These are phyloP conservation scores for Chytriomyces sp. DNA, from an alignment of 192 early-diverging fungal species.

Conservation along the genomic window DNA sequence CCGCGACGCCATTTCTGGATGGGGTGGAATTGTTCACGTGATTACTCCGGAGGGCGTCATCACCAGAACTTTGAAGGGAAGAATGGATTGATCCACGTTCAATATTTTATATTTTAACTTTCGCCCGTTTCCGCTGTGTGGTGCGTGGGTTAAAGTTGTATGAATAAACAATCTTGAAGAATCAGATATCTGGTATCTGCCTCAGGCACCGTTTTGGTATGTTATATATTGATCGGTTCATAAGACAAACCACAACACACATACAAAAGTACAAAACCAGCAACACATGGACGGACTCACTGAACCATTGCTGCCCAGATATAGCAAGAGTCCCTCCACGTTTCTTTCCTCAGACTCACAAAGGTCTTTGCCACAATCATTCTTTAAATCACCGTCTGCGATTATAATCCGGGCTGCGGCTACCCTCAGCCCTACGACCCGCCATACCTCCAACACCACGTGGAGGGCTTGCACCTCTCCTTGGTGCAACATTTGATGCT, in stretches of 20 bases:
- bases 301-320: too few relatives aligned
- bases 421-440: not conserved
- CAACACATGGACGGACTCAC: too few relatives aligned
- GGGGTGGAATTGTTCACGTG: conserved; percentile 95
- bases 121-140: not conserved
- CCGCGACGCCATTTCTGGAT: conserved; percentile 91
- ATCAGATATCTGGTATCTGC: too few relatives aligned
- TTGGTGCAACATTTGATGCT: not conserved
- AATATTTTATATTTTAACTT: not conserved
- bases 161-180: too few relatives aligned
- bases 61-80: conserved; percentile 80
- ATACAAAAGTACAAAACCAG: too few relatives aligned
- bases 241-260: too few relatives aligned
- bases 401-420: not conserved
- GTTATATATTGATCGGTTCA: too few relatives aligned
- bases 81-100: conserved; percentile 55
- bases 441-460: conserved; percentile 11
- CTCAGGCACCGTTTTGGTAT: too few relatives aligned
- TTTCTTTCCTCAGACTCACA: too few relatives aligned
- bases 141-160: too few relatives aligned
- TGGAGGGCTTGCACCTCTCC: not conserved
- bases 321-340: too few relatives aligned
- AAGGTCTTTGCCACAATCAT: too few relatives aligned
- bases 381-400: not conserved
- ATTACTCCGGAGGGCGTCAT: conserved; percentile 89